Conservation (phyloP, 345 rosid genomes). For the Boechera retrofracta region DNA sequence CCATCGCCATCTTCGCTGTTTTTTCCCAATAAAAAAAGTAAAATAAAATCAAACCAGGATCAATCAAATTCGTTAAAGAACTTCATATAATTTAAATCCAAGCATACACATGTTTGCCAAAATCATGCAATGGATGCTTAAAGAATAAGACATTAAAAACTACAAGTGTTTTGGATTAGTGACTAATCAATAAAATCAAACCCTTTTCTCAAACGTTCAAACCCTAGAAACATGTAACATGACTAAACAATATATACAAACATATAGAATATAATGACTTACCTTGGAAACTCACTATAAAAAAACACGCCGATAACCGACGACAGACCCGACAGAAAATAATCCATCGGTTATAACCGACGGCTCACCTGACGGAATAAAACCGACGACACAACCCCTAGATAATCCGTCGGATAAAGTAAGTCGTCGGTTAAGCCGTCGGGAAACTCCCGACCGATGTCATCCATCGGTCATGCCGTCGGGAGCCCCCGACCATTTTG, state of each 20-base stretch:
- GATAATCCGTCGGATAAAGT: too few relatives aligned
- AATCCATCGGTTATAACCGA: too few relatives aligned
- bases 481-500: too few relatives aligned
- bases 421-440: too few relatives aligned
- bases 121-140: not conserved
- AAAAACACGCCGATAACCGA: too few relatives aligned
- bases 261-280: not conserved
- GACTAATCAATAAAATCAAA: not conserved
- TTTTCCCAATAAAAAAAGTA: not conserved
- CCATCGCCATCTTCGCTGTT: conserved; percentile 57
- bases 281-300: conserved; percentile 39
- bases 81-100: not conserved
- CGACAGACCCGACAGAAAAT: too few relatives aligned
- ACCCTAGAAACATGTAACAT: not conserved
- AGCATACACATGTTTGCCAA: not conserved
- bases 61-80: not conserved
- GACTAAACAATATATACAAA: not conserved
- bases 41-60: not conserved
- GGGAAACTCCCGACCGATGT: too few relatives aligned
- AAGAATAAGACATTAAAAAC: not conserved
- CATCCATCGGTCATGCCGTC: too few relatives aligned
- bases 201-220: not conserved
- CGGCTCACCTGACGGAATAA: too few relatives aligned
- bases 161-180: not conserved
- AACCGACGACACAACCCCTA: too few relatives aligned